Evolutionary conservation across 2,329 filamentous ascomycete species (phyloP), one percentile per base, ranked within the genome.

Genomic region (Colletotrichum sp.): DNA sequence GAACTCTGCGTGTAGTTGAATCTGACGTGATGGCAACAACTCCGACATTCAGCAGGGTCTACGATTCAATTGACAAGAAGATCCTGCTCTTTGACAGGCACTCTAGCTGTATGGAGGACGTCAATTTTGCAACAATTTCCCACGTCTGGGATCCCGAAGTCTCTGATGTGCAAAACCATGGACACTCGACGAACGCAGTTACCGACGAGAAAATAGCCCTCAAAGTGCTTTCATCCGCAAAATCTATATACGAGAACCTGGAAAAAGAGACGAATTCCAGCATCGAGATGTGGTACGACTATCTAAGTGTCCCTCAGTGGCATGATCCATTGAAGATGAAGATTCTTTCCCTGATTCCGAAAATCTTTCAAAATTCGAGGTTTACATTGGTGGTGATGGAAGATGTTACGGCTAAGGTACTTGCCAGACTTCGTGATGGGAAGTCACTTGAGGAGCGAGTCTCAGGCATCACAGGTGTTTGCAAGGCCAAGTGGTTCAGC

Each of bases 11-110:
- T 10, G 38, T n/a, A 43, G 16, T 43, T 10, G 8, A 43, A 0
- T 3, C 16, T 0, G 16, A 43, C 38, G 8, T 0, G 38, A 10
- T 0, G 8, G 38, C 38, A 43, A 43, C 38, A 0, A n/a, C 38
- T 10, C 16, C 16, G 38, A n/a, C 0, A 0, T 10, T 43, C 38
- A 43, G 38, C 38, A 43, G 38, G 0, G 38, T 18, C 38, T 43
- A 43, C 16, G 16, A n/a, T 0, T 18, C 16, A 43, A 43, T 43
- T 10, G 18, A 10, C 1, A 43, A 4, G 16, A 43, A 43, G 38
- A 43, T 43, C 16, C 8, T 43, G 38, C 0, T 43, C 0, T 43
- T 43, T 10, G 38, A 43, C 16, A 43, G 38, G 16, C 38, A 43
- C 18, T 18, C 0, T 0, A 18, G 38, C 18, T 43, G 38, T 18